Evolutionary conservation across 352 stramenopile species (phyloP).

Genomic region (Phytophthora sp.): DNA sequence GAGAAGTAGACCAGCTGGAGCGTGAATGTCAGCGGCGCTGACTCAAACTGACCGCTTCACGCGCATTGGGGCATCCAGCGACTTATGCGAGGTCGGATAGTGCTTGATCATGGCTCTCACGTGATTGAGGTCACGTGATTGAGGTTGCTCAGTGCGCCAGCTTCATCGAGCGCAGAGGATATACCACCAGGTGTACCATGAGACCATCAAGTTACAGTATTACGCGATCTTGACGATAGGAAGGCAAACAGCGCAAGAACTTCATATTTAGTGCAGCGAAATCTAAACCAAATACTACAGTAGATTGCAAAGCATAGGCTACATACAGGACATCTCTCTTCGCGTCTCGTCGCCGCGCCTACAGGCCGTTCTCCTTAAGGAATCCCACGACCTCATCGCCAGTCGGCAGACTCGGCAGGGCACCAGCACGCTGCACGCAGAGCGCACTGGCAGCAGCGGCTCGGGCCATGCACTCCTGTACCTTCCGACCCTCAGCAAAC

Average conservation of each 20-base stretch:
- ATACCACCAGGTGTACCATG: too few relatives aligned
- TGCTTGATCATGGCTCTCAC: not conserved
- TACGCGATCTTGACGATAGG: too few relatives aligned
- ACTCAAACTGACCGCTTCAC: conserved; percentile 8
- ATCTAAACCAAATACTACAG: conserved; percentile 4
- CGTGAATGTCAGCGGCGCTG: not conserved
- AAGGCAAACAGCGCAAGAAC: not conserved
- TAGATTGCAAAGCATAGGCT: too few relatives aligned
- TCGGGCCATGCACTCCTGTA: conserved; percentile 60
- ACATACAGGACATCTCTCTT: too few relatives aligned
- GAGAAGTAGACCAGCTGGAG: not conserved
- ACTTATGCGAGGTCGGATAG: too few relatives aligned
- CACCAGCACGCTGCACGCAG: conserved; percentile 68
- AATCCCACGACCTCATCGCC: conserved; percentile 41
- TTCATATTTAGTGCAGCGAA: not conserved
- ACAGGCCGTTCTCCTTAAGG: conserved; percentile 32
- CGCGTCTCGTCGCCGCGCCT: conserved; percentile 13
- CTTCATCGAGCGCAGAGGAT: too few relatives aligned
- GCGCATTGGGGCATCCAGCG: not conserved
- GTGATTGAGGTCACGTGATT: not conserved
- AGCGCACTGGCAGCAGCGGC: conserved; percentile 68
- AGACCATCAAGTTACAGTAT: too few relatives aligned
- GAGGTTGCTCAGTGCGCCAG: too few relatives aligned
- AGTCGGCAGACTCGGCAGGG: conserved; percentile 73
- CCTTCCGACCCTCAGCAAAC: conserved; percentile 48